phyloP scores from a whole-genome alignment of 306 rosid species.

The Vicia sativa region DNA sequence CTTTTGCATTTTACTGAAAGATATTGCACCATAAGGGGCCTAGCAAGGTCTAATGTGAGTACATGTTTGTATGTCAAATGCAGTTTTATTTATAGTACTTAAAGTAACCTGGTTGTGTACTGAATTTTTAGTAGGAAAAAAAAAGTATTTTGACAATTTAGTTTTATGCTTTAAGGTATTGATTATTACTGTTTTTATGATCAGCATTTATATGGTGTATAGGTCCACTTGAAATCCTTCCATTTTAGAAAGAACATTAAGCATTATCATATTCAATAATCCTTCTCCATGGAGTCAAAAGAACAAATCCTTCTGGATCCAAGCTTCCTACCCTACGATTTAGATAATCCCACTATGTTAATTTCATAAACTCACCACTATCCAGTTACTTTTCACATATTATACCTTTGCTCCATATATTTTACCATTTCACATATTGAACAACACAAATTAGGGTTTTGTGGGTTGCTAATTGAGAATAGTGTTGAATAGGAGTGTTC shows the following conservation, averaged over 20 bases:
- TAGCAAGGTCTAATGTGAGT: background rate
- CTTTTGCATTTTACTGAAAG: slow-evolving; percentile 18
- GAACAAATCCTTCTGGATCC: too few species aligned
- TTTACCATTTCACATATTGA: too few species aligned
- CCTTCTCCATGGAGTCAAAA: too few species aligned
- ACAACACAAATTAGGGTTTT: too few species aligned
- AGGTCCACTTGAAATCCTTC: background rate
- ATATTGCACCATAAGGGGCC: background rate
- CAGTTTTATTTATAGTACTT: background rate
- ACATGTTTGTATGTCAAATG: background rate
- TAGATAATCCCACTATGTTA: too few species aligned
- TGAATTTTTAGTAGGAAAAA: background rate
- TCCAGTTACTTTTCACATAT: too few species aligned
- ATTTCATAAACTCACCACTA: too few species aligned
- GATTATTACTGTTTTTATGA: background rate
- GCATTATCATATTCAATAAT: too few species aligned
- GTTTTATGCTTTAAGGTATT: background rate
- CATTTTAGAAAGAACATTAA: background rate
- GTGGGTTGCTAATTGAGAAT: too few species aligned
- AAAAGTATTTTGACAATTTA: background rate
- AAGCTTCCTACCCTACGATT: too few species aligned
- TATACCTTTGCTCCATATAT: too few species aligned
- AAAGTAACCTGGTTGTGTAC: background rate
- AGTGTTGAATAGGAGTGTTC: too few species aligned
- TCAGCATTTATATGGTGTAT: background rate